Percentiles rank a stretch among this genome's conserved stretches.
Conservation (phyloP, 208 protist genomes). For the Leishmania mexicana region DNA sequence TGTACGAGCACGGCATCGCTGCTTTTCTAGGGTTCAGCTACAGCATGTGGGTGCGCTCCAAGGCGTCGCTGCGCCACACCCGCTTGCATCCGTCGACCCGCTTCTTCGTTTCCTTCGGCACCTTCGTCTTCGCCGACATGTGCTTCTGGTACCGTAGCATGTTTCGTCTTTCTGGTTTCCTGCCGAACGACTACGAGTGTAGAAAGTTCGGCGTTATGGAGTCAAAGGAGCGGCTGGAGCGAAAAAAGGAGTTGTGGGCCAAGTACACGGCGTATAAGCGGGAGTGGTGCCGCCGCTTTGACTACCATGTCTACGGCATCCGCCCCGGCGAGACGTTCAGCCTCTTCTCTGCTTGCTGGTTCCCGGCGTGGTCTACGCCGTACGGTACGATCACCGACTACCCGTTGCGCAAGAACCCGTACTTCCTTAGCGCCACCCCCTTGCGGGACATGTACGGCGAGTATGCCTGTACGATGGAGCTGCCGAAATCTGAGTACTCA, state of each 20-base stretch:
- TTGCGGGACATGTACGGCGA: conserved; percentile 71
- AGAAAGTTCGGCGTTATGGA: conserved; percentile 88
- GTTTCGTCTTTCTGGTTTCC: conserved; percentile 76
- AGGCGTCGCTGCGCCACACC: conserved; percentile 58
- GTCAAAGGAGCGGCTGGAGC: conserved; percentile 69
- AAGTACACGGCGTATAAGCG: conserved; percentile 90
- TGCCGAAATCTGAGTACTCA: conserved; percentile 53
- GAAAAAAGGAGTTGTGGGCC: conserved; percentile 80
- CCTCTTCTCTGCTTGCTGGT: conserved; percentile 84
- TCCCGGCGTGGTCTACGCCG: conserved; percentile 60
- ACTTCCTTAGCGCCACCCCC: conserved; percentile 84
- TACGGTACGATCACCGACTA: conserved; percentile 82
- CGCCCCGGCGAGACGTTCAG: conserved; percentile 81
- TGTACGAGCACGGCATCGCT: conserved; percentile 79
- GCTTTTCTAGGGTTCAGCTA: conserved; percentile 43
- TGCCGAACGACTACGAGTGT: conserved; percentile 90
- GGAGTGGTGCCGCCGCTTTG: conserved; percentile 90
- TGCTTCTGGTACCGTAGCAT: conserved; percentile 85
- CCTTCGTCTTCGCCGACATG: conserved; percentile 66
- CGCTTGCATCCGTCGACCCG: conserved; percentile 45
- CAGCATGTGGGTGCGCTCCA: conserved; percentile 72
- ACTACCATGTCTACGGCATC: conserved; percentile 92
- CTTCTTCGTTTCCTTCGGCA: conserved; percentile 39
- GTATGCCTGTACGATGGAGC: conserved; percentile 44
- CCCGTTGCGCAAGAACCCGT: conserved; percentile 87